Percentiles rank a stretch among this genome's conserved stretches.
Evolutionary conservation across 208 protist species (phyloP).

Genomic region (Wallacemonas sp.): DNA sequence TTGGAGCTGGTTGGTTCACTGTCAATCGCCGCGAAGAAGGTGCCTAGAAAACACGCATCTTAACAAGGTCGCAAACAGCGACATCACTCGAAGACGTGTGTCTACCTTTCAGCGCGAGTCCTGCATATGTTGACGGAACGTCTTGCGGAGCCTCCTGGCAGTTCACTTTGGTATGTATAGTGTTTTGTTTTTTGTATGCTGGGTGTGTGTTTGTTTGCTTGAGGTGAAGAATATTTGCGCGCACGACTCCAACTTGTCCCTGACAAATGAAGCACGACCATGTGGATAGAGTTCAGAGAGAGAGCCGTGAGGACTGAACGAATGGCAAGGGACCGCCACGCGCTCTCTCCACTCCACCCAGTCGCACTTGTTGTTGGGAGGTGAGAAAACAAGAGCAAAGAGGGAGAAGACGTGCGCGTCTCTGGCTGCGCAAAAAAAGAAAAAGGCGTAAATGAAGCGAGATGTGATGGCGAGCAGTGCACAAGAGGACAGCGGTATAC

Average conservation of each 20-base stretch:
- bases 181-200: too few relatives aligned
- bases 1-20: too few relatives aligned
- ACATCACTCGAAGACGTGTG: too few relatives aligned
- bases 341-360: too few relatives aligned
- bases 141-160: too few relatives aligned
- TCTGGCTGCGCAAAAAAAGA: conserved; percentile 7
- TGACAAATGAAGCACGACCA: not conserved
- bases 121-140: too few relatives aligned
- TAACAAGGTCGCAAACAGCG: too few relatives aligned
- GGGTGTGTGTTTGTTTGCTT: not conserved
- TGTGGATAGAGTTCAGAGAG: not conserved
- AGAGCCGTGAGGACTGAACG: not conserved
- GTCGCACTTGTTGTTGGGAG: not conserved
- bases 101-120: too few relatives aligned
- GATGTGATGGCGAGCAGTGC: not conserved
- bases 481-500: conserved; percentile 11
- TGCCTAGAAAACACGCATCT: too few relatives aligned
- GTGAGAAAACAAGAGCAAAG: not conserved
- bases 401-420: not conserved
- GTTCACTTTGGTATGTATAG: too few relatives aligned
- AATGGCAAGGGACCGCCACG: too few relatives aligned
- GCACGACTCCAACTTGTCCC: not conserved
- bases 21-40: too few relatives aligned
- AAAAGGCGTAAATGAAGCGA: not conserved
- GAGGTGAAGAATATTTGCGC: not conserved